Base-by-base conservation (phyloP, 2,329 filamentous ascomycete species). In the Paraphoma sp. region DNA sequence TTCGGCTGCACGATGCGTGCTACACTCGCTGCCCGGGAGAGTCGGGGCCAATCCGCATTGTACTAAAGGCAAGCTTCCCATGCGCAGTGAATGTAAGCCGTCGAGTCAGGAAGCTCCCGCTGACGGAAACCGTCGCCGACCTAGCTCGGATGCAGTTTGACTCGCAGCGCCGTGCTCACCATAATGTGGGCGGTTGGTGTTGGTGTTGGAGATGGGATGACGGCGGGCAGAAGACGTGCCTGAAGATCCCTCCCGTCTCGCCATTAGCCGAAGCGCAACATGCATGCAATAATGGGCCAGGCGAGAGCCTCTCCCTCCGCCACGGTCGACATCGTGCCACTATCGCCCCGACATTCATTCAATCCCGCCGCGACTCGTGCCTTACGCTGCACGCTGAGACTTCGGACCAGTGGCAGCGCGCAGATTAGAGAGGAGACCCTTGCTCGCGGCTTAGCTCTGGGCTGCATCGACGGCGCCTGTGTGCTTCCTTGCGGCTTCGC, bases 301-400 rank as follows among this genome's bases (percentile, higher is more conserved):
- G 51, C 51, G 44, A 55, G 46, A 53, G 50, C 46, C 36, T 43
- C 46, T 46, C 51, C 47, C 47, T 51, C 53, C 59, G 47, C 51
- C 57, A 48, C 47, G 54, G 58, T 50, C 44, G 23, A 52, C 50
- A 53, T 54, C 52, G 59, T 52, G 52, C 61, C 54, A 64, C 56
- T 51, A 46, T 57, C 50, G 48, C 57, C 50, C 43, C 57, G 56
- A 48, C 40, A 49, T 31, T 44, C 53, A 43, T 56, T 36, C 53
- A 51, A 52, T 50, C 53, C 56, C 48, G 53, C 51, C 49, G 50
- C 58, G 57, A 63, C 51, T 58, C 60, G 57, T 54, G 60, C 54
- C 54, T 14, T 40, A 6, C 16, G 56, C 45, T 53, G 41, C 54
- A 30, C 52, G 48, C 57, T 50, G 40, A 12, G 41, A 17, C 16